These are phyloP conservation scores for Arthromyces matolae DNA, from an alignment of 768 basidiomycete species.

Conservation along the genomic window DNA sequence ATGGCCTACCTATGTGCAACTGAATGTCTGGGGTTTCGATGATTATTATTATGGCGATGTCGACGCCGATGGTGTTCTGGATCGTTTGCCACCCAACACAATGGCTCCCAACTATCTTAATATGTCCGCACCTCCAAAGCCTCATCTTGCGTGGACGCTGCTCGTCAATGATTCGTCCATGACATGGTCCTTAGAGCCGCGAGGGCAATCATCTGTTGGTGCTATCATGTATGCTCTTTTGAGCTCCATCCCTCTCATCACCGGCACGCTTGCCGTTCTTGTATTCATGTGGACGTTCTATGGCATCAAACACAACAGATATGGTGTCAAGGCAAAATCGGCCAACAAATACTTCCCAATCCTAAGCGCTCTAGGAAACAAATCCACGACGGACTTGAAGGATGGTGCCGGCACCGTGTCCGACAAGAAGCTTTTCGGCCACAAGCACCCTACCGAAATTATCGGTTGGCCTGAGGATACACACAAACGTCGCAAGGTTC, in stretches of 20 bases:
- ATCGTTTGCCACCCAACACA: constrained; percentile 87
- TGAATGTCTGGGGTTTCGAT: constrained; percentile 89
- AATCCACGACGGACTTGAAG: constrained; percentile 69
- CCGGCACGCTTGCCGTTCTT: constrained; percentile 75
- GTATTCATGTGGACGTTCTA: constrained; percentile 97
- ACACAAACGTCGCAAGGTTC: constrained; percentile 84
- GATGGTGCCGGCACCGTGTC: constrained; percentile 52
- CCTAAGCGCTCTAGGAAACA: constrained; percentile 59
- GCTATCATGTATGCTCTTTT: constrained; percentile 88
- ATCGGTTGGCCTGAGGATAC: constrained; percentile 98
- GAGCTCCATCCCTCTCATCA: constrained; percentile 77
- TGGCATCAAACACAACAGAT: constrained; percentile 91
- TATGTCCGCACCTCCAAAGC: constrained; percentile 85
- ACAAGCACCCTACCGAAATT: constrained; percentile 62
- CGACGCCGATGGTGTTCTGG: constrained; percentile 83
- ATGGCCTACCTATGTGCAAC: constrained; percentile 88
- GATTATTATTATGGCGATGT: constrained; percentile 91
- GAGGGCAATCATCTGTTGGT: constrained; percentile 76
- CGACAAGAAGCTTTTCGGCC: constrained; percentile 74
- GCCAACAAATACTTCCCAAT: constrained; percentile 87
- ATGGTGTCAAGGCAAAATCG: constrained; percentile 73
- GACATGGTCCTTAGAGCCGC: constrained; percentile 76
- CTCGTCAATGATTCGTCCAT: constrained; percentile 74
- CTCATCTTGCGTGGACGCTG: constrained; percentile 86
- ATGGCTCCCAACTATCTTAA: constrained; percentile 85